Evolutionary conservation across 177 flowering plant genomes (phyloP), one percentile per base, ranked within the genome.

Genomic region (Telopea speciosissima): DNA sequence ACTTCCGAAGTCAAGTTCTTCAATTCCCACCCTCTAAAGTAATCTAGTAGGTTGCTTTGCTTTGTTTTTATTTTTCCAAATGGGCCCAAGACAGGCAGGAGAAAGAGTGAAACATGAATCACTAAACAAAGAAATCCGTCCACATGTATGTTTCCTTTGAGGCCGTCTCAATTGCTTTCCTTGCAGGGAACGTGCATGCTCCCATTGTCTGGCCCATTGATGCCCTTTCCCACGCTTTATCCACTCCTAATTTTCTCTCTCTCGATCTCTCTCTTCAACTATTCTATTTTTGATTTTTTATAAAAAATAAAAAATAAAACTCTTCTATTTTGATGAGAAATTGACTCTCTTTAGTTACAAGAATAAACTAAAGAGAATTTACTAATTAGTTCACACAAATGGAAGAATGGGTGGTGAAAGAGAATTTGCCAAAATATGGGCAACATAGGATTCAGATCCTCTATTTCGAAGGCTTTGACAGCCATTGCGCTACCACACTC

Each of bases 71-170:
- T n/a, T 58, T 13, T 52, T 62, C 40, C 25, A 44, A 31, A 44
- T 63, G 58, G 66, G 44, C n/a, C 67, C 21, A 64, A 58, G 9
- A 58, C 10, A 58, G n/a, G 4, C 59, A 22, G 17, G 54, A 16
- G 5, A 12, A 36, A 36, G 40, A 36, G 7, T 36, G 40, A 36
- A 8, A 36, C 40, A 36, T 36, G 8, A 36, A 36, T 36, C 40
- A 36, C 40, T 36, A 36, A 5, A 36, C 8, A 36, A 36, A 70
- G 66, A 24, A 56, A 62, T n/a, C n/a, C n/a, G n/a, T n/a, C 31
- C 31, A 28, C 31, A 28, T 66, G 36, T 3, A 26, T 79, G 87
- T 79, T 77, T 63, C 80, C 85, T 78, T 74, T 42, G 33, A 75
- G 78, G 79, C 74, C 65, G 45, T 60, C 69, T 25, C 63, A 63